Conservation (phyloP, 371 early-diverging fungal species). For the Mortierella sp. region DNA sequence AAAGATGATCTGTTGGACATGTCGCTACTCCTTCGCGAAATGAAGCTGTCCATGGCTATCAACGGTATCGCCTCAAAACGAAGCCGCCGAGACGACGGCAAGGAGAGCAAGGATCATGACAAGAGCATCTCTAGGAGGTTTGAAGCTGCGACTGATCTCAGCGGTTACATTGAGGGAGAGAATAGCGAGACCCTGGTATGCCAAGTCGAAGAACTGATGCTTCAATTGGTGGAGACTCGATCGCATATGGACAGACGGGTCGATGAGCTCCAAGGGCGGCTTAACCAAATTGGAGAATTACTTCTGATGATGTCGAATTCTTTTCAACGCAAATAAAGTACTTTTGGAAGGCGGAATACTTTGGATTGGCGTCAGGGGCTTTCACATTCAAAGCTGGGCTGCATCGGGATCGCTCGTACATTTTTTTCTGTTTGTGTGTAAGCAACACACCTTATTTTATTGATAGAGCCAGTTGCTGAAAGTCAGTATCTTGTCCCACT, state of each 20-base stretch:
- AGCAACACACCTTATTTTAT: too few relatives aligned
- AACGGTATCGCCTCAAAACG: background rate
- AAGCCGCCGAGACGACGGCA: background rate
- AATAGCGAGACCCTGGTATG: background rate
- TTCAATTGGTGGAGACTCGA: slow-evolving; percentile 1
- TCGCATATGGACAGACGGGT: slow-evolving; percentile 10
- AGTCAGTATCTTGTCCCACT: too few relatives aligned
- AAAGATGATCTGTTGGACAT: slow-evolving; percentile 1
- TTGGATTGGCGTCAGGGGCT: too few relatives aligned
- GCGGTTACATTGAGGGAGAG: background rate
- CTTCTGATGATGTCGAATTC: background rate
- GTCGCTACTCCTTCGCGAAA: background rate
- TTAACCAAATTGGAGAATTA: background rate
- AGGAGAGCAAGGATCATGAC: background rate
- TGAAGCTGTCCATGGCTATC: background rate
- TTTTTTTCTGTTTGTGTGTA: too few relatives aligned
- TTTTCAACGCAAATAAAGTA: background rate
- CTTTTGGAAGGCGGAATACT: too few relatives aligned
- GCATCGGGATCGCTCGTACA: too few relatives aligned
- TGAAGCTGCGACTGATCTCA: background rate
- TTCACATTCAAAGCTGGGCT: too few relatives aligned
- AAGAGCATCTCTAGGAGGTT: background rate
- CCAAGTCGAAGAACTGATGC: slow-evolving; percentile 10
- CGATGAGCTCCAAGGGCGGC: slow-evolving; percentile 1
- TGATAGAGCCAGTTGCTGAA: too few relatives aligned